These are phyloP conservation scores for Didymellaceae sp. DNA, from an alignment of 2,329 filamentous ascomycete species.

Conservation along the genomic window DNA sequence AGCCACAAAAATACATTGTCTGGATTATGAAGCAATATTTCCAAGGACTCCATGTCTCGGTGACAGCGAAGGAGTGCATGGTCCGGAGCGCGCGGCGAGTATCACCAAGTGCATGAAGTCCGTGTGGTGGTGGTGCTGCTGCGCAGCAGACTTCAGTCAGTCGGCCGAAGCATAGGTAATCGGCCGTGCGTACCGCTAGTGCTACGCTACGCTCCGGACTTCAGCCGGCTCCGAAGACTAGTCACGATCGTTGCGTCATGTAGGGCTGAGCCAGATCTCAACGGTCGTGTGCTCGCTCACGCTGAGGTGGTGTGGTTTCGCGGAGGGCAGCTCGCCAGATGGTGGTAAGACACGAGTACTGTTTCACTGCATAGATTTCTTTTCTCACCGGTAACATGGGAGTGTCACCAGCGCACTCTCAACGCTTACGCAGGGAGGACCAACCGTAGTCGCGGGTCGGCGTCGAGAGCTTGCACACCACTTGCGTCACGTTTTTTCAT, in stretches of 20 bases:
- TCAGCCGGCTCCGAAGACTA: not conserved
- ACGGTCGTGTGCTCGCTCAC: constrained; percentile 11
- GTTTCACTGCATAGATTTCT: not conserved
- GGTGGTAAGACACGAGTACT: not conserved
- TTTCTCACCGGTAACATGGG: not conserved
- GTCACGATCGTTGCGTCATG: constrained; percentile 12
- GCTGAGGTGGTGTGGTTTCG: not conserved
- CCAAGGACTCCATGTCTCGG: not conserved
- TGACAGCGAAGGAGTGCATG: not conserved
- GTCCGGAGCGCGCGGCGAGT: not conserved
- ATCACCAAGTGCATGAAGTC: constrained; percentile 1
- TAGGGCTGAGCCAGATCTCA: constrained; percentile 17
- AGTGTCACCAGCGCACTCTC: not conserved
- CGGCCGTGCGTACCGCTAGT: no score
- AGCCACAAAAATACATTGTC: not conserved
- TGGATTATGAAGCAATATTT: not conserved
- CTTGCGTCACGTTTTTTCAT: constrained; percentile 3
- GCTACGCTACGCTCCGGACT: no score
- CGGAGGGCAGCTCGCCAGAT: constrained; percentile 2
- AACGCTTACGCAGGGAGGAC: not conserved
- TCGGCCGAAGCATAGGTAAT: no score
- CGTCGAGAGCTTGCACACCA: constrained; percentile 2
- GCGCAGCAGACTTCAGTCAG: constrained; percentile 1
- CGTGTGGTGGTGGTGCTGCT: not conserved
- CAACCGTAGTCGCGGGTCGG: not conserved